Base-by-base conservation (phyloP, 2,329 filamentous ascomycete species). In the Sordariomycetes sp. region DNA sequence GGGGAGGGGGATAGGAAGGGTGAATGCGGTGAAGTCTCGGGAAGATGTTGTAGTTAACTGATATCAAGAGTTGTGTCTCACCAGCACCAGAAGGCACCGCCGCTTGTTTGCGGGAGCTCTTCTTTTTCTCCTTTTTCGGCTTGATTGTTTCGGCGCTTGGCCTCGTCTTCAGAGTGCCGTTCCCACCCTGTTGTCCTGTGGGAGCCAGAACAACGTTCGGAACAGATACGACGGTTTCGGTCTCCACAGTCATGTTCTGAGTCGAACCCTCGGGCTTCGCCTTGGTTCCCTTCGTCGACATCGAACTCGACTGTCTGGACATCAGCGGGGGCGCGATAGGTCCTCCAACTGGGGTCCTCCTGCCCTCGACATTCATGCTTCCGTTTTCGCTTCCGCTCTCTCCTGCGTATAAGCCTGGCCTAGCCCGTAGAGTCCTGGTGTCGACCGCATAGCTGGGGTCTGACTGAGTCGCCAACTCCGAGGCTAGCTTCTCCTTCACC, bases 191-290 rank as follows among this genome's bases (percentile, higher is more conserved):
- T 81, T 78, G 22, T 85, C 84, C n/a, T 79, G 78, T 43, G 37
- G 79, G 74, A 7, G 87, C 85, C 32, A 96, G 77, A 11, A 87
- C 84, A 32, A 92, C 82, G 67, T 96, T 92, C 12, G 92, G 90
- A 58, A 97, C 88, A 3, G 92, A 96, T 51, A 85, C 88, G 43
- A 99, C 94, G 0, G 92, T 96, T 72, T 99, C 94, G 0, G 94
- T 97, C 74, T 99, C 94, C 16, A 97, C 93, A 11, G 90, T 97
- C 91, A 99, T 97, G 65, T 90, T 94, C 67, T 88, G 85, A 59
- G 86, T 81, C 40, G 89, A 87, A n/a, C 85, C 86, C 68, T 96
- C 89, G 32, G 82, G 76, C 67, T 91, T 89, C 37, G 82, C 78
- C 67, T 91, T 89, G 59, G 78, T 74, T 57, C 89, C 79, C 61